phyloP scores from a whole-genome alignment of 2,329 filamentous ascomycete species.

The Apiospora aurea region DNA sequence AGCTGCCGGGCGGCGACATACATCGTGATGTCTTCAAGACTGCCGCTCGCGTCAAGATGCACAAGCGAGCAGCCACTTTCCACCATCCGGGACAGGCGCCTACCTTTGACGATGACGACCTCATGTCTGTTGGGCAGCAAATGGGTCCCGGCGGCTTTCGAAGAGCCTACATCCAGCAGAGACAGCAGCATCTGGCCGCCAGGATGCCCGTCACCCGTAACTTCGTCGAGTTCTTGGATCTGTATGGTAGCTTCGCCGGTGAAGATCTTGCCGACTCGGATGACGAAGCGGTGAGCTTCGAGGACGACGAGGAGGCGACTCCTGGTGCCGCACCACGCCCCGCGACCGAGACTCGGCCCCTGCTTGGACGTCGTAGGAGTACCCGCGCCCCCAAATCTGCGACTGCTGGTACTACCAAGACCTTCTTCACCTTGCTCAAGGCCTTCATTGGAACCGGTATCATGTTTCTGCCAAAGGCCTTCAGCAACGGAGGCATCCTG shows the following conservation, averaged over 20 bases:
- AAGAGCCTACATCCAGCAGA: constrained; percentile 52
- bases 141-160: constrained; percentile 57
- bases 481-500: constrained; percentile 75
- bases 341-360: constrained; percentile 61
- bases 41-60: constrained; percentile 61
- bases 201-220: constrained; percentile 68
- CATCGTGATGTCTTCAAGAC: constrained; percentile 81
- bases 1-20: constrained; percentile 78
- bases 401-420: constrained; percentile 72
- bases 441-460: constrained; percentile 83
- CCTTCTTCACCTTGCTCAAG: constrained; percentile 81
- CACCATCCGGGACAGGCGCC: constrained; percentile 63
- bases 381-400: constrained; percentile 57
- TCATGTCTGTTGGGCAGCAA: constrained; percentile 42
- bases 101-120: constrained; percentile 38
- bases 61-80: constrained; percentile 70
- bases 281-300: constrained; percentile 64
- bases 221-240: constrained; percentile 77
- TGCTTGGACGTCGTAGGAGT: constrained; percentile 64
- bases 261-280: constrained; percentile 69
- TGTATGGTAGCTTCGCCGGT: constrained; percentile 80
- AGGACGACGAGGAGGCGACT: constrained; percentile 56
- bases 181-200: constrained; percentile 44
- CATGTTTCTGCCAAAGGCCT: constrained; percentile 82
- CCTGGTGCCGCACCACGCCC: constrained; percentile 37